phyloP scores from a whole-genome alignment of 352 stramenopile genomes.

The Pythium brachiatum region DNA sequence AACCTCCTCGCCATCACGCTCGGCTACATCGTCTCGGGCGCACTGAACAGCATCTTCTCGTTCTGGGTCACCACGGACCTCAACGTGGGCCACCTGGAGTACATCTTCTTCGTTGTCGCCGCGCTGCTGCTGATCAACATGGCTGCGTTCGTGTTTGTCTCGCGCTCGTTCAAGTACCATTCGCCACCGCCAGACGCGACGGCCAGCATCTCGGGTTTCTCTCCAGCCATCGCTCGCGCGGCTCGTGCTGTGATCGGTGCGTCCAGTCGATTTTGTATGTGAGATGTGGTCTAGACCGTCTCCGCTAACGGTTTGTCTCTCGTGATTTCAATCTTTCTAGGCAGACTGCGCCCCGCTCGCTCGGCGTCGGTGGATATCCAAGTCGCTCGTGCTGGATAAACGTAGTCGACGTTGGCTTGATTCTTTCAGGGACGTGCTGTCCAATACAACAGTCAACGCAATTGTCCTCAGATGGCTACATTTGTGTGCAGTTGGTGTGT shows the following conservation, averaged over 20 bases:
- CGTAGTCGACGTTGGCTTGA: not conserved
- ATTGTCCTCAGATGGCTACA: conserved; percentile 6
- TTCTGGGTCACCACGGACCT: conserved; percentile 90
- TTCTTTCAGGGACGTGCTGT: not conserved
- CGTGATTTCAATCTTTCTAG: not conserved
- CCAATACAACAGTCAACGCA: too few species aligned
- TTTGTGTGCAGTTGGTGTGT: conserved; percentile 19
- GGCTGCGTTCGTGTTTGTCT: conserved; percentile 70
- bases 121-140: conserved; percentile 64
- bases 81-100: conserved; percentile 87
- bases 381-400: conserved; percentile 10
- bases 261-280: too few species aligned
- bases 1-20: conserved; percentile 90
- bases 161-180: conserved; percentile 82
- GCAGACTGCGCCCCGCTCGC: conserved; percentile 13
- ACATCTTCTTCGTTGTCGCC: conserved; percentile 86
- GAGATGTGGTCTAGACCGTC: too few species aligned
- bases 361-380: conserved; percentile 21
- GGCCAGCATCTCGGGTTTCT: conserved; percentile 35
- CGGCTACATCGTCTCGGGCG: conserved; percentile 79
- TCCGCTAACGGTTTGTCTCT: not conserved
- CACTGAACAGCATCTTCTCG: conserved; percentile 86
- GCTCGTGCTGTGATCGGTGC: conserved; percentile 21
- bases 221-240: conserved; percentile 23
- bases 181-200: conserved; percentile 18